These are phyloP conservation scores for Elongisporangium anandrum DNA, from an alignment of 352 stramenopile genomes.

Conservation along the genomic window DNA sequence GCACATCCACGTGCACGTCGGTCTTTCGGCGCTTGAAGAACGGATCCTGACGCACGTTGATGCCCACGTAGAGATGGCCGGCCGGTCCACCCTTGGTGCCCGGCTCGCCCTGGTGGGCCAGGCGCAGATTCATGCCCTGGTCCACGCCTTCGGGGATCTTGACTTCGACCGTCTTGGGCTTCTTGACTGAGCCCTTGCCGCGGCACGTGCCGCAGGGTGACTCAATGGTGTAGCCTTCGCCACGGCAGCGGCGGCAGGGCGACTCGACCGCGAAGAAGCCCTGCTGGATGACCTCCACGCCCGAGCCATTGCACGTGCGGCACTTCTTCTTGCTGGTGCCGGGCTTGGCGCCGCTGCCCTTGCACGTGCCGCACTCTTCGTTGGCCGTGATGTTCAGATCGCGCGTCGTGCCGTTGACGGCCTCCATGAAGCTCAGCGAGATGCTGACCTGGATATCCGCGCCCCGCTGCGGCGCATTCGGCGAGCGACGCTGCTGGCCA, in stretches of 20 bases:
- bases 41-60: constrained; percentile 91
- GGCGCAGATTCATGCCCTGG: constrained; percentile 93
- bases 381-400: constrained; percentile 83
- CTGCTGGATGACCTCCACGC: constrained; percentile 84
- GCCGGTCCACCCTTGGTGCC: constrained; percentile 79
- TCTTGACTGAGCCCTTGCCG: constrained; percentile 81
- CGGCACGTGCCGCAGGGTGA: constrained; percentile 76
- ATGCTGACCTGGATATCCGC: constrained; percentile 94
- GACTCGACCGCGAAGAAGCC: constrained; percentile 89
- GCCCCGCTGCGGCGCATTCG: constrained; percentile 82
- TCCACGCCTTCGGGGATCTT: constrained; percentile 95
- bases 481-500: constrained; percentile 52
- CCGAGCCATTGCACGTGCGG: constrained; percentile 73
- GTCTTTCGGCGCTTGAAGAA: constrained; percentile 96
- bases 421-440: constrained; percentile 93
- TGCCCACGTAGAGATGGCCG: constrained; percentile 93
- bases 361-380: constrained; percentile 73
- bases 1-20: constrained; percentile 93
- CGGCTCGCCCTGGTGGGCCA: constrained; percentile 90
- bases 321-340: constrained; percentile 82
- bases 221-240: constrained; percentile 80
- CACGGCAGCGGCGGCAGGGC: constrained; percentile 77
- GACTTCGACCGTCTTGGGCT: constrained; percentile 91
- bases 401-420: constrained; percentile 89
- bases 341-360: constrained; percentile 78